These are phyloP conservation scores for Tetradesmus lagerheimii DNA, from an alignment of 139 green algal genomes.

Conservation along the genomic window DNA sequence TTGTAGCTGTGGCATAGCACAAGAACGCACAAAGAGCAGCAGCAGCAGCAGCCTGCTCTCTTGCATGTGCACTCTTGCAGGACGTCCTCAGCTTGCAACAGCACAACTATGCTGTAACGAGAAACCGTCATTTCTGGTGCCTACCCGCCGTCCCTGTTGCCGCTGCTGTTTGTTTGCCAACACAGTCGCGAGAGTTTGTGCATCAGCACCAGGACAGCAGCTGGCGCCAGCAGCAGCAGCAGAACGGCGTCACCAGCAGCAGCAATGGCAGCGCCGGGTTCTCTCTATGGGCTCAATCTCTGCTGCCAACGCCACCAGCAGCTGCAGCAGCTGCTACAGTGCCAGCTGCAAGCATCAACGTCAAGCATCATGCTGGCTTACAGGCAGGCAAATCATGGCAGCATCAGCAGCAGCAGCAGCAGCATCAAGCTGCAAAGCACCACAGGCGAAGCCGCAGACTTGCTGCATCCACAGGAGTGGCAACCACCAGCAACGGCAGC, in stretches of 20 bases:
- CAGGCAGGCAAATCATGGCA: neutral
- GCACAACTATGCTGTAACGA: too few relatives aligned
- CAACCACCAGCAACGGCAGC: neutral
- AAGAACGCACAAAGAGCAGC: neutral
- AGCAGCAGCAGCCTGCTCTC: slow-evolving; percentile 26
- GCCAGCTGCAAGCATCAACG: neutral
- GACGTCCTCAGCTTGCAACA: neutral
- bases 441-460: neutral
- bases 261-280: neutral
- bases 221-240: too few relatives aligned
- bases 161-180: neutral
- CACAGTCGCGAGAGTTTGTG: slow-evolving; percentile 20
- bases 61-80: neutral
- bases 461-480: neutral
- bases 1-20: too few relatives aligned
- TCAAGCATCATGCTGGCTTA: neutral
- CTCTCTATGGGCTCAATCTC: neutral
- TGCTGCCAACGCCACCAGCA: neutral
- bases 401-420: neutral
- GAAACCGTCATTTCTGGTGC: too few relatives aligned
- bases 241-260: slow-evolving; percentile 5
- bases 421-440: too few relatives aligned
- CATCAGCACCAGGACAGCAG: neutral
- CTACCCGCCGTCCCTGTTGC: neutral
- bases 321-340: neutral